Percentiles rank a stretch among this genome's conserved stretches.
These are phyloP conservation scores for Massariosphaeria phaeospora DNA, from an alignment of 495 filamentous ascomycete species.

Conservation along the genomic window DNA sequence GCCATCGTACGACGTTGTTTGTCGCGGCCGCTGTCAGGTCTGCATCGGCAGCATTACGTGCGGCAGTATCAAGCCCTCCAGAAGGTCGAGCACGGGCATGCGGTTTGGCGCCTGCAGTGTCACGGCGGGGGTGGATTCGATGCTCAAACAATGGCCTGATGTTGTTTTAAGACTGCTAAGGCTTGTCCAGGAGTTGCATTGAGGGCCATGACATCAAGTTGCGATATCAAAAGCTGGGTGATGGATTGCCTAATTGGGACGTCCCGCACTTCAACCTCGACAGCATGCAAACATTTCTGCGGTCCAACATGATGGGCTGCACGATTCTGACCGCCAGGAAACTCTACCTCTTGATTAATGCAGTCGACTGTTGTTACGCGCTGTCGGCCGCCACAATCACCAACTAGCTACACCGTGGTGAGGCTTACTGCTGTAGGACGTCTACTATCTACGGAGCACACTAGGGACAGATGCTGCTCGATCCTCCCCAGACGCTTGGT, in stretches of 20 bases:
- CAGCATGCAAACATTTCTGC: too few relatives aligned
- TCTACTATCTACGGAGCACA: too few relatives aligned
- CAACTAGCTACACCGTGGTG: too few relatives aligned
- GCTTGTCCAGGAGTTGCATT: neutral
- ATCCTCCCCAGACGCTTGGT: too few relatives aligned
- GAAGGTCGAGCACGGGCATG: slow-evolving; percentile 7
- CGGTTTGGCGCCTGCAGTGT: neutral
- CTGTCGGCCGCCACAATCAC: too few relatives aligned
- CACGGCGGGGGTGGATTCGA: neutral
- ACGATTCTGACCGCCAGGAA: too few relatives aligned
- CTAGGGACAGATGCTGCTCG: too few relatives aligned
- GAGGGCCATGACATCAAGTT: neutral
- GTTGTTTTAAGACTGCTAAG: slow-evolving; percentile 15
- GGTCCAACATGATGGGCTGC: too few relatives aligned
- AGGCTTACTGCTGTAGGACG: too few relatives aligned
- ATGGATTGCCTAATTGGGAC: slow-evolving; percentile 15
- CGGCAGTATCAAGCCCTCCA: neutral
- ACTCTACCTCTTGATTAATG: too few relatives aligned
- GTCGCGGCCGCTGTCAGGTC: neutral
- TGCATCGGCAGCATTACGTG: neutral
- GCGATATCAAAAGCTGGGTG: slow-evolving; percentile 5
- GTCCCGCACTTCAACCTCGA: neutral
- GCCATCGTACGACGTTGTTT: slow-evolving; percentile 24
- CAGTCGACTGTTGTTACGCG: neutral
- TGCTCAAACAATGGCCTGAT: slow-evolving; percentile 25